These are phyloP conservation scores for Xylaria multiplex DNA, from an alignment of 2,329 filamentous ascomycete genomes.

Conservation along the genomic window DNA sequence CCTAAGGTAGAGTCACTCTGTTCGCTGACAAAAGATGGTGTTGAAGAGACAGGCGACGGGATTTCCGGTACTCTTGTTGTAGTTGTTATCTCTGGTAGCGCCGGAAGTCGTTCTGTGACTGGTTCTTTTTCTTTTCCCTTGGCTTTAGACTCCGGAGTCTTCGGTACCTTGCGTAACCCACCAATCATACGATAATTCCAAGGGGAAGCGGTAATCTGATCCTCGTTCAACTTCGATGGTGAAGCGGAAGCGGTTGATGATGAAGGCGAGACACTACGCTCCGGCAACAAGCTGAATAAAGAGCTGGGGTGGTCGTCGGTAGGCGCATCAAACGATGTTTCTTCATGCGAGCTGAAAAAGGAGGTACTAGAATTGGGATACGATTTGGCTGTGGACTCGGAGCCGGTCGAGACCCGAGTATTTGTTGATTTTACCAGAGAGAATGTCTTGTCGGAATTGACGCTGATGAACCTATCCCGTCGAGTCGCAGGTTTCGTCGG, in stretches of 20 bases:
- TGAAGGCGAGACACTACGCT: conserved; percentile 54
- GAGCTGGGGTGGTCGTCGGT: conserved; percentile 59
- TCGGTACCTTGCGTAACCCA: conserved; percentile 64
- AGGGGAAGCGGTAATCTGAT: conserved; percentile 52
- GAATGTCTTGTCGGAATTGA: conserved; percentile 69
- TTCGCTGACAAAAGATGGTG: conserved; percentile 54
- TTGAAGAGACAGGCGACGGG: conserved; percentile 44
- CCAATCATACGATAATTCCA: conserved; percentile 66
- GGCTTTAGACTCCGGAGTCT: conserved; percentile 52
- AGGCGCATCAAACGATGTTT: conserved; percentile 58
- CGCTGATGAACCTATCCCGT: conserved; percentile 58
- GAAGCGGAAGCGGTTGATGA: conserved; percentile 50
- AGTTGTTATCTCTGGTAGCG: conserved; percentile 46
- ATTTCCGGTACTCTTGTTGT: conserved; percentile 35
- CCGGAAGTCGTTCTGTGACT: conserved; percentile 46
- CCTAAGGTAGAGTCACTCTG: conserved; percentile 55
- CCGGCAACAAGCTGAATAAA: conserved; percentile 59
- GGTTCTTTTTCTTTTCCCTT: conserved; percentile 55
- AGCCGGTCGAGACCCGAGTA: conserved; percentile 42
- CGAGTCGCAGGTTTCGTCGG: conserved; percentile 51
- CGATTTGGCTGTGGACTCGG: conserved; percentile 54
- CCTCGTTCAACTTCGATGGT: conserved; percentile 50
- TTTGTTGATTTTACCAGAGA: conserved; percentile 53
- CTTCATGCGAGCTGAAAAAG: conserved; percentile 61
- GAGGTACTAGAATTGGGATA: conserved; percentile 56